Percentiles rank a stretch among this genome's conserved stretches.
Conservation (phyloP, 371 early-diverging fungal genomes). For the Quaeritorhiza haematococci region DNA sequence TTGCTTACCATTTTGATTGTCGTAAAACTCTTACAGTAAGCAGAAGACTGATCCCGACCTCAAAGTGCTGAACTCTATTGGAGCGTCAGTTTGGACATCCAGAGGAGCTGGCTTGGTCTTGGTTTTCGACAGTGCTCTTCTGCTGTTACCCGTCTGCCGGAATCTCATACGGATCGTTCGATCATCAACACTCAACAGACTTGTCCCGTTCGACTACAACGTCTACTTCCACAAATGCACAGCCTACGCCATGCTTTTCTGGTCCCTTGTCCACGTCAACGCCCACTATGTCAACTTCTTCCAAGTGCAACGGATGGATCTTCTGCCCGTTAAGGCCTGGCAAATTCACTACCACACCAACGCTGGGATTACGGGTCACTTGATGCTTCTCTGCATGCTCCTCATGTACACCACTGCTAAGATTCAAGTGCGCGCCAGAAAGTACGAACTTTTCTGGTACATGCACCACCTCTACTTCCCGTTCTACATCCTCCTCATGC, state of each 20-base stretch:
- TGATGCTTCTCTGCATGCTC: constrained; percentile 55
- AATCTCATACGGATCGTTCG: constrained; percentile 37
- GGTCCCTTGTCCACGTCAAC: constrained; percentile 50
- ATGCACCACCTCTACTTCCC: constrained; percentile 66
- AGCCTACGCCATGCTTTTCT: constrained; percentile 58
- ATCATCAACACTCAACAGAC: constrained; percentile 38
- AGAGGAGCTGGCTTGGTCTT: constrained; percentile 53
- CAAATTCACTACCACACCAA: too few species aligned
- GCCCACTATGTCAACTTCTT: constrained; percentile 52
- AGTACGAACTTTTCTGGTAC: constrained; percentile 70
- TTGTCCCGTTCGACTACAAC: constrained; percentile 63
- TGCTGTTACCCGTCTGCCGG: constrained; percentile 35
- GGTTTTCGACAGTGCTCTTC: constrained; percentile 36
- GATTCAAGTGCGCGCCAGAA: constrained; percentile 42
- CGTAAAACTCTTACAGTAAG: too few species aligned
- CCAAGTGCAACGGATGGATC: too few species aligned
- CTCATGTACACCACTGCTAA: constrained; percentile 58
- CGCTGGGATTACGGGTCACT: constrained; percentile 73
- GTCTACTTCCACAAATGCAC: constrained; percentile 65
- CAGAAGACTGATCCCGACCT: constrained; percentile 34
- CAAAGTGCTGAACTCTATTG: constrained; percentile 35
- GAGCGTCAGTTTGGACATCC: constrained; percentile 40
- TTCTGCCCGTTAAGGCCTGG: too few species aligned
- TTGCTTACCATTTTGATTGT: too few species aligned
- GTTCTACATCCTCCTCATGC: constrained; percentile 50